These are phyloP conservation scores for Davidsoniella eucalypti DNA, from an alignment of 2,329 filamentous ascomycete species.

Conservation along the genomic window DNA sequence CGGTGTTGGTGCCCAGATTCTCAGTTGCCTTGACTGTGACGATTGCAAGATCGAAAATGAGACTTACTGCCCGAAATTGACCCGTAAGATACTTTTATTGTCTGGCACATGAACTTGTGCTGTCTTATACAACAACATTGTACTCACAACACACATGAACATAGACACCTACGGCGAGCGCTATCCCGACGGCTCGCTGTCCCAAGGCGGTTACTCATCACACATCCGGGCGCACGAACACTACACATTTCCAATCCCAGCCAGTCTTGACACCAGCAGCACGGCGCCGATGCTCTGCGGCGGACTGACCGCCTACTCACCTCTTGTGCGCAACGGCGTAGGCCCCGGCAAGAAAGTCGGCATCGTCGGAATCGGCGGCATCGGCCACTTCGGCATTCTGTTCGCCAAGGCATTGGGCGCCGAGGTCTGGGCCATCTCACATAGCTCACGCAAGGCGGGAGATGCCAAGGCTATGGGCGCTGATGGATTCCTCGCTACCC, in stretches of 20 bases:
- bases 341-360: slow-evolving; percentile 51
- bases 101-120: too few species aligned
- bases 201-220: slow-evolving; percentile 43
- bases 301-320: slow-evolving; percentile 61
- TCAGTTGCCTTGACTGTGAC: slow-evolving; percentile 46
- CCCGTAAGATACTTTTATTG: slow-evolving; percentile 21
- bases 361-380: slow-evolving; percentile 53
- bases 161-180: slow-evolving; percentile 42
- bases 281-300: slow-evolving; percentile 72
- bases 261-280: slow-evolving; percentile 39
- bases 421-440: slow-evolving; percentile 37
- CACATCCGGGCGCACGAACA: slow-evolving; percentile 62
- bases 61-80: slow-evolving; percentile 40
- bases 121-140: too few species aligned
- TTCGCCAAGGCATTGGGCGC: slow-evolving; percentile 49
- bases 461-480: slow-evolving; percentile 39
- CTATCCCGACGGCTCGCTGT: slow-evolving; percentile 43
- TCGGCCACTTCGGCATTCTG: slow-evolving; percentile 51
- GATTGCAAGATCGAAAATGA: slow-evolving; percentile 50
- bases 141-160: too few species aligned
- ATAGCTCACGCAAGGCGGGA: slow-evolving; percentile 35
- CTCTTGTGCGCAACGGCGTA: slow-evolving; percentile 53
- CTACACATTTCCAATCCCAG: slow-evolving; percentile 57
- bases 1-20: slow-evolving; percentile 45
- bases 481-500: slow-evolving; percentile 38